A percentile compares a stretch with the other conserved stretches of the same genome.
phyloP scores from a whole-genome alignment of 768 basidiomycete genomes.

The Tylopilus felleus region DNA sequence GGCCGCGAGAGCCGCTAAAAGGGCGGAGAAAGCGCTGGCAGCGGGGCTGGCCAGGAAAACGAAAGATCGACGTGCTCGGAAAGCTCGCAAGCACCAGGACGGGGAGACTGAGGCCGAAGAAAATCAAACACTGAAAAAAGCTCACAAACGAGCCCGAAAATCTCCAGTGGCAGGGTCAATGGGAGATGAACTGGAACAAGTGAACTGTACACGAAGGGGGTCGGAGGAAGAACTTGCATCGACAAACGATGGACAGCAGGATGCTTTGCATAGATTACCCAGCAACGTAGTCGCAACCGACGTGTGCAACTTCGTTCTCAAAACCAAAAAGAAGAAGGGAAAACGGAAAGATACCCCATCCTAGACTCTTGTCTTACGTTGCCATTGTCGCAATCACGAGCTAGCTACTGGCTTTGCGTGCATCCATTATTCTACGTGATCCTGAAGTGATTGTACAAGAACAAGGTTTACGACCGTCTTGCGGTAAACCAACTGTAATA shows the following conservation, averaged over 20 bases:
- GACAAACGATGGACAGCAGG: constrained; percentile 2
- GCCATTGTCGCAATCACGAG: constrained; percentile 1
- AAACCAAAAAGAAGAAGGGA: constrained; percentile 17
- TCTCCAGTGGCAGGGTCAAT: constrained; percentile 5
- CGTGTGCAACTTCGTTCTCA: neutral
- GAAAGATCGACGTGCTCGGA: neutral
- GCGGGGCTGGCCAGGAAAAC: neutral
- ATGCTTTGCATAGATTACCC: neutral
- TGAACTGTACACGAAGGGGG: neutral
- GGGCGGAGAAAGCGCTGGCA: neutral
- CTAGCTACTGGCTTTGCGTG: constrained; percentile 8
- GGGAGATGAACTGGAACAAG: neutral
- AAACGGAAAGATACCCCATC: constrained; percentile 20
- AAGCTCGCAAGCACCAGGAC: neutral
- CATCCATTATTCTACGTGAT: constrained; percentile 28
- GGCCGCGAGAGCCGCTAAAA: constrained; percentile 16
- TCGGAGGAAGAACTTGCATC: neutral
- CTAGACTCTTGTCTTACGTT: constrained; percentile 2
- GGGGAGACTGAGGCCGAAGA: neutral
- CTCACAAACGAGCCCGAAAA: constrained; percentile 7
- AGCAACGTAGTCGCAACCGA: neutral
- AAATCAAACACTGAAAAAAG: constrained; percentile 3
- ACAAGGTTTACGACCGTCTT: constrained; percentile 7
- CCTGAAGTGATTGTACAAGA: constrained; percentile 14
- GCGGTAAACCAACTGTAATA: constrained; percentile 7